Evolutionary conservation across 106 monocot genomes (phyloP).

Genomic region (Acorus gramineus): DNA sequence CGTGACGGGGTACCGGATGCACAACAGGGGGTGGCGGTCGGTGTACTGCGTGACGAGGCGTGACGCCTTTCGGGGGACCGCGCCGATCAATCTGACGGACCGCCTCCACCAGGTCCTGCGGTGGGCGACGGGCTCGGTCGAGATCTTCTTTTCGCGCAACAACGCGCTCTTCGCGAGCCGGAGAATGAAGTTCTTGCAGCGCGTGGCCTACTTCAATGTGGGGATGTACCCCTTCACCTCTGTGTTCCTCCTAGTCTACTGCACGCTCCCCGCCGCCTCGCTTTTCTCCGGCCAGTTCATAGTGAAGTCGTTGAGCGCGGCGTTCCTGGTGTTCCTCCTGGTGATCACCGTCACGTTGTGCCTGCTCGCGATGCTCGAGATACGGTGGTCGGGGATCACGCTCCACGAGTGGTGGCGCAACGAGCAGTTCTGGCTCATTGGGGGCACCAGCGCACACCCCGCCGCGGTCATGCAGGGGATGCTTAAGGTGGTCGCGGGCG

Average conservation of each 20-base stretch:
- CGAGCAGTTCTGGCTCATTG: constrained; percentile 98
- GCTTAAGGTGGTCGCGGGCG: constrained; percentile 80
- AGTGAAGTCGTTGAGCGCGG: constrained; percentile 53
- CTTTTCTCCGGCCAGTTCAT: constrained; percentile 93
- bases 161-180: constrained; percentile 72
- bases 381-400: constrained; percentile 88
- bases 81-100: constrained; percentile 94
- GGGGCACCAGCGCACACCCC: constrained; percentile 91
- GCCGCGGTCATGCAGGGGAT: constrained; percentile 88
- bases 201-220: constrained; percentile 82
- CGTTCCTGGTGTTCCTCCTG: constrained; percentile 64
- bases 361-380: constrained; percentile 78
- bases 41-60: constrained; percentile 84
- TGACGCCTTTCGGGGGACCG: constrained; percentile 90
- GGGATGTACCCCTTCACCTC: constrained; percentile 97
- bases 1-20: constrained; percentile 96
- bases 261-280: constrained; percentile 74
- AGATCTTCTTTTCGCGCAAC: constrained; percentile 99
- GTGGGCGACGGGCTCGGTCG: constrained; percentile 98
- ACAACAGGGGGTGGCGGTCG: constrained; percentile 91
- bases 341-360: constrained; percentile 70
- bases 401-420: constrained; percentile 98
- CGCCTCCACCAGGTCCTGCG: constrained; percentile 93
- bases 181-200: constrained; percentile 87
- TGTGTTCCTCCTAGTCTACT: constrained; percentile 74